Evolutionary conservation across 2,329 filamentous ascomycete genomes (phyloP).

Genomic region (Hypoxylon sp.): DNA sequence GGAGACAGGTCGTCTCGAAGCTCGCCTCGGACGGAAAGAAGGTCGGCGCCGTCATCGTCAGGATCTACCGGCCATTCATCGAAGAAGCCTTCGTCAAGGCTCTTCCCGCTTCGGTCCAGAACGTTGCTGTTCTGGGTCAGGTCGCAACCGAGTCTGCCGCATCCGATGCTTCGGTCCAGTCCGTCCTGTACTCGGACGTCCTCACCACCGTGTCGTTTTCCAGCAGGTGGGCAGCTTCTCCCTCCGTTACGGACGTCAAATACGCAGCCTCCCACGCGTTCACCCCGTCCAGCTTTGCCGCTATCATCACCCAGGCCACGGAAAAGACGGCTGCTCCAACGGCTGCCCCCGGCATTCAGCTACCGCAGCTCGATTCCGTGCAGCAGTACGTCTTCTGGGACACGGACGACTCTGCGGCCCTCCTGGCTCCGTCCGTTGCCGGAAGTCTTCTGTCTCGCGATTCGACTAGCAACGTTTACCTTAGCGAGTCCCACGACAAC

Average conservation of each 20-base stretch:
- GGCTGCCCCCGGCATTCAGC: slow-evolving; percentile 57
- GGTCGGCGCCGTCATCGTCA: slow-evolving; percentile 88
- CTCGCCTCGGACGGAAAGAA: slow-evolving; percentile 76
- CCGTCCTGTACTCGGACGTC: slow-evolving; percentile 91
- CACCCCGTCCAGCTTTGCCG: slow-evolving; percentile 62
- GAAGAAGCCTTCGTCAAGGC: slow-evolving; percentile 91
- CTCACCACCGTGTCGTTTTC: slow-evolving; percentile 85
- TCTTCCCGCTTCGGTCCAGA: slow-evolving; percentile 77
- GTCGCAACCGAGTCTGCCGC: slow-evolving; percentile 78
- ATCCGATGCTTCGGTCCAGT: slow-evolving; percentile 77
- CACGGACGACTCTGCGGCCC: slow-evolving; percentile 74
- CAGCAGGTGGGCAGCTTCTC: slow-evolving; percentile 67
- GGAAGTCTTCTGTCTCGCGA: slow-evolving; percentile 73
- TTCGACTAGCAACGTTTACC: slow-evolving; percentile 67
- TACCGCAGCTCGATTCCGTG: slow-evolving; percentile 60
- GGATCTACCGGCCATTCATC: slow-evolving; percentile 92
- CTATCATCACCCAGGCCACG: slow-evolving; percentile 59
- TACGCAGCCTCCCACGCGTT: slow-evolving; percentile 74
- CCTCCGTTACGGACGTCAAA: slow-evolving; percentile 82
- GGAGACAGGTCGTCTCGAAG: slow-evolving; percentile 78
- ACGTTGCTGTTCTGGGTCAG: slow-evolving; percentile 87
- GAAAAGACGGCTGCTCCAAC: slow-evolving; percentile 60
- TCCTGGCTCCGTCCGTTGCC: slow-evolving; percentile 68
- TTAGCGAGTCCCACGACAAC: slow-evolving; percentile 71
- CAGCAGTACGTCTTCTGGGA: slow-evolving; percentile 97